Base-by-base conservation (phyloP, 2,329 filamentous ascomycete genomes). In the Penicillium expansum region DNA sequence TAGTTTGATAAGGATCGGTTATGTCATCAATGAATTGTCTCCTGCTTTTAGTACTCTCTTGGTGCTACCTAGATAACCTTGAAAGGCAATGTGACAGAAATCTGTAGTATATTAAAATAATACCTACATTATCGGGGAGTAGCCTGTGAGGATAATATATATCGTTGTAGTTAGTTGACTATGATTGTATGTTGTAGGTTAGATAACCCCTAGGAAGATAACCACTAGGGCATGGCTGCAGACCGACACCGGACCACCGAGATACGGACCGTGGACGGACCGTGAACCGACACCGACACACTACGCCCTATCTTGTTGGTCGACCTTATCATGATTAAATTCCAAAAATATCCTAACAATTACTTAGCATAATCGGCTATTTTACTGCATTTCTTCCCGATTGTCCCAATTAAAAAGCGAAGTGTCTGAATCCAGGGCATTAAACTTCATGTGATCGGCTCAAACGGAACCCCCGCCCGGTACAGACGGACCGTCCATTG, bases 381-480 rank as follows among this genome's bases (percentile, higher is more conserved):
- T 16, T 22, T 7, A 22, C 18, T 8, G 22, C 8, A 16, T 32
- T 32, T 10, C 18, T 22, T 16, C 14, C 42, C 7, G 18, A 29
- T 43, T 11, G 9, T 1, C 29, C 39, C 20, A 9, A 22, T 22
- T 8, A 3, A 9, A 16, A 22, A 13, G 18, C 24, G 7, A 14
- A 14, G 27, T 44, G 11, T 30, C 27, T 20, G 4, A n/a, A 32
- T 32, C n/a, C 7, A 45, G 39, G 29, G 18, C 20, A 49, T 20
- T 37, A 16, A 18, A 22, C 5, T 42, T 29, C 61, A 63, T 58
- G 61, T 63, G 61, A 63, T 56, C 61, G 61, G 61, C 48, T 61
- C 51, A 11, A 43, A 44, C 50, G 61, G 53, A 18, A 42, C 27
- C 48, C 53, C 61, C 54, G 49, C 52, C 60, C 50, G 60, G 56